phyloP scores from a whole-genome alignment of 2,329 filamentous ascomycete species.

The Cladophialophora exuberans region DNA sequence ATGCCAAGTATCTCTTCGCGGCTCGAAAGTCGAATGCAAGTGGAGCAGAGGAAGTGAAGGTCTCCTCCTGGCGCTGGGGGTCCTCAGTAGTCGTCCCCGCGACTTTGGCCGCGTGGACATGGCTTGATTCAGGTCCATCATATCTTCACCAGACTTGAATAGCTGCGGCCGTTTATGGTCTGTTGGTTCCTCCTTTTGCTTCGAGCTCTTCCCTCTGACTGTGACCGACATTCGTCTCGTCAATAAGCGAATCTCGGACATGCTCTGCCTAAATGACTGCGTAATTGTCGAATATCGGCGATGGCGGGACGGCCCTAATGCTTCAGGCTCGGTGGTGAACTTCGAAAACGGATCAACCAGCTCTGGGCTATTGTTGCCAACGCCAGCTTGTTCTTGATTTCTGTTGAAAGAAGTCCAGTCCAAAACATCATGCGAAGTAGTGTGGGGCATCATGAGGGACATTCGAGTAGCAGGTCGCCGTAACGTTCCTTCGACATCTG shows the following conservation, averaged over 20 bases:
- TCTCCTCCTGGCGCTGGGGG: slow-evolving; percentile 23
- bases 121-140: slow-evolving; percentile 29
- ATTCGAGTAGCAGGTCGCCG: slow-evolving; percentile 20
- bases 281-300: slow-evolving; percentile 30
- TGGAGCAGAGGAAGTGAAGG: slow-evolving; percentile 32
- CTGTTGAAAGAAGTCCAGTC: slow-evolving; percentile 27
- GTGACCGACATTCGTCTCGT: slow-evolving; percentile 33
- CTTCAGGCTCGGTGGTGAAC: slow-evolving; percentile 8
- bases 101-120: slow-evolving; percentile 26
- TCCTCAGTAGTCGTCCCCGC: slow-evolving; percentile 20
- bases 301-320: slow-evolving; percentile 15
- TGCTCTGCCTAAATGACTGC: slow-evolving; percentile 30
- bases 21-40: slow-evolving; percentile 15
- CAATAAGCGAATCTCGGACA: slow-evolving; percentile 30
- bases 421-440: slow-evolving; percentile 18
- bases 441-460: slow-evolving; percentile 19
- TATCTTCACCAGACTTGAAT: slow-evolving; percentile 20
- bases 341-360: slow-evolving; percentile 28
- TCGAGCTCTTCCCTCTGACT: slow-evolving; percentile 25
- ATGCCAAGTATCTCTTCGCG: slow-evolving; percentile 9
- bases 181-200: slow-evolving; percentile 25
- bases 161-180: slow-evolving; percentile 21
- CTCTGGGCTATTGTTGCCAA: slow-evolving; percentile 13
- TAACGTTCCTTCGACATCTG: slow-evolving; percentile 3
- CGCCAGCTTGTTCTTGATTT: slow-evolving; percentile 20